Evolutionary conservation across 768 basidiomycete species (phyloP), one percentile per base, ranked within the genome.

Genomic region (Lactarius trivialis): DNA sequence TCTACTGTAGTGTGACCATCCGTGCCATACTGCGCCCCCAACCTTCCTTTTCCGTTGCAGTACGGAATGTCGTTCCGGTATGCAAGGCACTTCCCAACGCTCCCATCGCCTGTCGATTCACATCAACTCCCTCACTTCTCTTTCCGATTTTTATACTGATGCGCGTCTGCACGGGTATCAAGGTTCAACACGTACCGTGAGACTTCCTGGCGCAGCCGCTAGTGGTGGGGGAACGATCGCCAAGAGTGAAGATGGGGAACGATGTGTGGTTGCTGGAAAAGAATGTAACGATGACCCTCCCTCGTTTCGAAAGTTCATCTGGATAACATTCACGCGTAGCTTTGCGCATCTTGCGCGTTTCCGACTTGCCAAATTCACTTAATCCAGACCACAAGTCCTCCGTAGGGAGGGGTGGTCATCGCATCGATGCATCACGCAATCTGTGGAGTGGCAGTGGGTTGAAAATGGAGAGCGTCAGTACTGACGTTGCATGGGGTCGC

Each of bases 401-500:
- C 80, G 70, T 79, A 74, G 88, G 86, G 15, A 74, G 74, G 34
- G 86, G 86, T 4, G 86, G 87, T 0, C 78, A 82, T 71, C 79
- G 83, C 39, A 80, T 89, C n/a, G 89, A 91, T 60, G 78, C 79
- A 8, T 86, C 86, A 14, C 81, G 85, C 53, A 91, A 91, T 69
- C 75, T 89, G 52, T 92, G 90, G 90, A 86, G 84, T 9, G 82
- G 84, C 0, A 89, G 83, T 58, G 88, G 87, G 0, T 74, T 92
- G 59, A 91, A 91, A 73, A 83, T 88, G 21, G 89, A 91, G 58
- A 86, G 86, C 69, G 81, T 85, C 0, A 85, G 81, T 67, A 92
- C 89, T 0, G 89, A 89, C 68, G 85, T 91, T 21, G 86, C 82
- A n/a, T 92, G 90, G 90, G 85, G 85, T 28, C 78, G 79, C 67